Evolutionary conservation across 108 stramenopile genomes (phyloP).

Genomic region (Hondaea fermentalgiana): DNA sequence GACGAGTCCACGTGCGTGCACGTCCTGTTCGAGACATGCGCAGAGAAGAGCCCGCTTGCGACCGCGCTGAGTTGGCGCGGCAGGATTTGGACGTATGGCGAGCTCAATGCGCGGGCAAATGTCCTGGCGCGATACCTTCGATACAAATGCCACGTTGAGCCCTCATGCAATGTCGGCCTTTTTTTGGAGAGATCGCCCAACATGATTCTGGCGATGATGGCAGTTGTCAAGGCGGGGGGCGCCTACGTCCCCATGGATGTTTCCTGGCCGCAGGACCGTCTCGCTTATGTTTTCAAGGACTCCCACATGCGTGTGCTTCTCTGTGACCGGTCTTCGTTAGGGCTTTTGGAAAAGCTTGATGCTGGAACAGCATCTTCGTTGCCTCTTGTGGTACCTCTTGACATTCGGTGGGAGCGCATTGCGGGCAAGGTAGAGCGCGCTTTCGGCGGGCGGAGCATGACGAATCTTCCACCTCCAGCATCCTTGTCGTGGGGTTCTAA

Average conservation of each 20-base stretch:
- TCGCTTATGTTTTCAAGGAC: not conserved
- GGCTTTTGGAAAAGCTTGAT: not conserved
- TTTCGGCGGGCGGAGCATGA: not conserved
- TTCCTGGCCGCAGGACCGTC: not conserved
- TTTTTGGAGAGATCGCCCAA: constrained; percentile 11
- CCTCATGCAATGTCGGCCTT: not conserved
- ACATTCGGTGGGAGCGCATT: not conserved
- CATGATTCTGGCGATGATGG: not conserved
- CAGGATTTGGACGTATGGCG: not conserved
- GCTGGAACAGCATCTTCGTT: not conserved
- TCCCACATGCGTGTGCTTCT: not conserved
- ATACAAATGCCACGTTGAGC: not conserved
- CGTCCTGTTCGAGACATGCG: not conserved
- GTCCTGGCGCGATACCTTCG: not conserved
- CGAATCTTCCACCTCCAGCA: not conserved
- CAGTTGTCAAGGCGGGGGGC: not conserved
- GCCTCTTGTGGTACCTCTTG: not conserved
- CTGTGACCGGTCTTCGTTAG: not conserved
- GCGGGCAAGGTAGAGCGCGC: not conserved
- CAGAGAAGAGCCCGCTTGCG: not conserved
- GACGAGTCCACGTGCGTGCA: not conserved
- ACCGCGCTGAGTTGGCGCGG: not conserved
- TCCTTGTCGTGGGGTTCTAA: not conserved
- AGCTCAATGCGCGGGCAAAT: constrained; percentile 7
- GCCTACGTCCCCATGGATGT: constrained; percentile 10